Percentiles rank a stretch among this genome's conserved stretches.
phyloP scores from a whole-genome alignment of 2,329 filamentous ascomycete genomes.

The Fusarium solani-melongenae region DNA sequence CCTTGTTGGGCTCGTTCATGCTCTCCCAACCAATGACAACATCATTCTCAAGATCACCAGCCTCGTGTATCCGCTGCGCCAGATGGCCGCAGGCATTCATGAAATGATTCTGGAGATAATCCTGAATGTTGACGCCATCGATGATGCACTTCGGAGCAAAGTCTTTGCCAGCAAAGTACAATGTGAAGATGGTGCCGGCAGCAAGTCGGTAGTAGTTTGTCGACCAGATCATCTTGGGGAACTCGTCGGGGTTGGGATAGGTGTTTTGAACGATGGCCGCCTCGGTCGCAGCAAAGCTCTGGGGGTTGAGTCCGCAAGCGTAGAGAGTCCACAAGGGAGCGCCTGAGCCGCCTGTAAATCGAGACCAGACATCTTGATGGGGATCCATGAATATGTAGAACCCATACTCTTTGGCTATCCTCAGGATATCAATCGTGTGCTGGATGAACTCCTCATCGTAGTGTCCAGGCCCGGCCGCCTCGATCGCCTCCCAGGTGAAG shows the following conservation, averaged over 20 bases:
- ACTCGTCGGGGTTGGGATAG: conserved; percentile 83
- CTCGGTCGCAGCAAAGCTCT: conserved; percentile 85
- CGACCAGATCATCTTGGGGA: conserved; percentile 99
- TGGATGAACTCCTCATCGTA: conserved; percentile 96
- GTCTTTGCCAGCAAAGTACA: conserved; percentile 91
- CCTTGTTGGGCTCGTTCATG: conserved; percentile 93
- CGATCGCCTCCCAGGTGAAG: conserved; percentile 99
- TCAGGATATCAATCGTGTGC: conserved; percentile 87
- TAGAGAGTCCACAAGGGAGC: conserved; percentile 98
- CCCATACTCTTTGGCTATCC: conserved; percentile 87
- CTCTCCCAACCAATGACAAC: conserved; percentile 96
- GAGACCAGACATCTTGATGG: conserved; percentile 98
- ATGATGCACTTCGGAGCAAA: conserved; percentile 98
- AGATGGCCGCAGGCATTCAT: conserved; percentile 83
- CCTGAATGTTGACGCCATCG: conserved; percentile 94
- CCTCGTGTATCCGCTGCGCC: conserved; percentile 86
- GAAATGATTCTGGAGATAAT: conserved; percentile 91
- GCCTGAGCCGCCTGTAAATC: conserved; percentile 92
- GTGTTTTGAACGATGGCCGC: conserved; percentile 96
- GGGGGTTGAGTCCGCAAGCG: conserved; percentile 89
- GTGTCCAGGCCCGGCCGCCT: conserved; percentile 86
- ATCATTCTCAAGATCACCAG: conserved; percentile 86
- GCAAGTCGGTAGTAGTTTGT: conserved; percentile 94
- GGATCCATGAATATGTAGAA: conserved; percentile 99
- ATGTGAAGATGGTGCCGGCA: conserved; percentile 89